Evolutionary conservation across 192 early-diverging fungal genomes (phyloP).

Genomic region (Backusella morwellensis): DNA sequence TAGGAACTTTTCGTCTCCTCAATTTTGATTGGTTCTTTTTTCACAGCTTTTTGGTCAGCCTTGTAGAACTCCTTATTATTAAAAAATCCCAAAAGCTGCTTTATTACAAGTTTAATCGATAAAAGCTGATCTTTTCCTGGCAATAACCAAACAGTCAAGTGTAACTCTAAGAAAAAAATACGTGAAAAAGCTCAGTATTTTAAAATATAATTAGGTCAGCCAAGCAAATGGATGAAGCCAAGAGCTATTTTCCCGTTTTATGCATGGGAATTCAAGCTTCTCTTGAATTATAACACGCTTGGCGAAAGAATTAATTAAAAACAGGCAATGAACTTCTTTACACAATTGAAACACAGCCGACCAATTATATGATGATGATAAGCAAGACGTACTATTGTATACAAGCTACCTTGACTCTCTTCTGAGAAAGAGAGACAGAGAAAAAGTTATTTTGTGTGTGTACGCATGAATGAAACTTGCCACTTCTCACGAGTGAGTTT

Average conservation of each 20-base stretch:
- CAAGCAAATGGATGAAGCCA: not conserved
- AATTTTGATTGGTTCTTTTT: too few species aligned
- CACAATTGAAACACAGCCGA: not conserved
- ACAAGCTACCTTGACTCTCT: not conserved
- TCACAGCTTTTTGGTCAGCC: too few species aligned
- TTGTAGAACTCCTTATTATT: too few species aligned
- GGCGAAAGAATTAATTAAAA: not conserved
- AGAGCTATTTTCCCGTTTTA: not conserved
- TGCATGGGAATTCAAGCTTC: not conserved
- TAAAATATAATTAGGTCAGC: too few species aligned
- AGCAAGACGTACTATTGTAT: not conserved
- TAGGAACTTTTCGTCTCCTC: too few species aligned
- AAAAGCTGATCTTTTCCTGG: too few species aligned
- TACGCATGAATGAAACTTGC: too few species aligned
- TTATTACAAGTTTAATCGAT: too few species aligned
- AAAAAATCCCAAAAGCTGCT: too few species aligned
- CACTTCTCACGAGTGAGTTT: not conserved
- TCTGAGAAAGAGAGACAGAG: too few species aligned
- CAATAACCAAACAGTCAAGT: not conserved
- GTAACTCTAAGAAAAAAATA: not conserved
- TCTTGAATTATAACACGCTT: not conserved
- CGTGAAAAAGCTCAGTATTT: too few species aligned
- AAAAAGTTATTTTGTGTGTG: too few species aligned
- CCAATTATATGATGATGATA: not conserved
- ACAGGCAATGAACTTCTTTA: not conserved